These are phyloP conservation scores for Chlamydomonas asymmetrica DNA, from an alignment of 139 green algal genomes.

Conservation along the genomic window DNA sequence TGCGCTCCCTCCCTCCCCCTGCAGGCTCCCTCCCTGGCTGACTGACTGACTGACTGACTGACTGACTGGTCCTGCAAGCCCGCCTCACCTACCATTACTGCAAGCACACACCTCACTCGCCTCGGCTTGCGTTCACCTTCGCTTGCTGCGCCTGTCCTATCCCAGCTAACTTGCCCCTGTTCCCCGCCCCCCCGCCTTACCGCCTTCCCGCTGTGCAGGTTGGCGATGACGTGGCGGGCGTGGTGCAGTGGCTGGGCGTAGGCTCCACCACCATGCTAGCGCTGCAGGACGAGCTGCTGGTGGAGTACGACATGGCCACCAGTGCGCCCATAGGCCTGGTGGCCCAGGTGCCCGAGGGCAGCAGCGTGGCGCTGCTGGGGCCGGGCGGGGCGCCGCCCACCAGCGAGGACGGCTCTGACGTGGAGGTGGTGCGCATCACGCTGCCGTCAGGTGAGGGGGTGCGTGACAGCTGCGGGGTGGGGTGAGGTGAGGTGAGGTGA, in stretches of 20 bases:
- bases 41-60: too few relatives aligned
- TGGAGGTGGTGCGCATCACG: conserved; percentile 39
- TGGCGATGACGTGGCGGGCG: not conserved
- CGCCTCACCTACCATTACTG: too few relatives aligned
- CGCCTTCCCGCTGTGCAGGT: too few relatives aligned
- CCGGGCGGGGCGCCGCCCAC: not conserved
- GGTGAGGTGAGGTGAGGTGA: too few relatives aligned
- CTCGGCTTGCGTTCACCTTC: too few relatives aligned
- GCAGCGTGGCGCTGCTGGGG: conserved; percentile 37
- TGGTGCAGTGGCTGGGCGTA: conserved; percentile 51
- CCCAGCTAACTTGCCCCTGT: too few relatives aligned
- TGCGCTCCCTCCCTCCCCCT: too few relatives aligned
- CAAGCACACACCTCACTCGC: too few relatives aligned
- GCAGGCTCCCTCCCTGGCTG: too few relatives aligned
- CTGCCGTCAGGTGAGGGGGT: not conserved
- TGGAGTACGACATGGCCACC: conserved; percentile 39
- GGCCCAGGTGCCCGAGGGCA: conserved; percentile 42
- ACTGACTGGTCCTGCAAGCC: too few relatives aligned
- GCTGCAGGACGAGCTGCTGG: conserved; percentile 48
- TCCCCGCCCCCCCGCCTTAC: too few relatives aligned
- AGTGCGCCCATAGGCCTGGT: conserved; percentile 62
- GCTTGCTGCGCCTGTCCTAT: too few relatives aligned
- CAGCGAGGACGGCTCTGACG: conserved; percentile 43
- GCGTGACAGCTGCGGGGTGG: conserved; percentile 18
- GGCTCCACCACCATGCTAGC: conserved; percentile 56